A percentile compares a stretch with the other conserved stretches of the same genome.
These are phyloP conservation scores for Huntiella decipiens DNA, from an alignment of 2,329 filamentous ascomycete species.

Conservation along the genomic window DNA sequence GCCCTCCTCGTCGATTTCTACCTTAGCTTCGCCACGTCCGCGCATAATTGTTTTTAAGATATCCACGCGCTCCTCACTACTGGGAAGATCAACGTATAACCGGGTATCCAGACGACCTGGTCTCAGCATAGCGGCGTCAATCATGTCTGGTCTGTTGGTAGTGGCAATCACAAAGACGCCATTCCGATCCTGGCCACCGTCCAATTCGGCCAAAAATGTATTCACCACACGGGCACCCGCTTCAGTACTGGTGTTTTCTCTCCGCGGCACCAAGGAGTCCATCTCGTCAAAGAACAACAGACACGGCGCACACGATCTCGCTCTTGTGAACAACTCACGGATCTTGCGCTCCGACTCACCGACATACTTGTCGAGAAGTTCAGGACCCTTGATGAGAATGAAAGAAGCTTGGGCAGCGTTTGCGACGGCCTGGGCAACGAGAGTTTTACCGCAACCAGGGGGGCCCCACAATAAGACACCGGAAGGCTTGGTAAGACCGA, in stretches of 20 bases:
- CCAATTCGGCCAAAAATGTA: constrained; percentile 81
- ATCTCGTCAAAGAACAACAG: constrained; percentile 98
- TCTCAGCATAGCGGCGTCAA: constrained; percentile 84
- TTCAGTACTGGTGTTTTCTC: constrained; percentile 62
- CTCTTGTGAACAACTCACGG: constrained; percentile 76
- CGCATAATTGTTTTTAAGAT: constrained; percentile 55
- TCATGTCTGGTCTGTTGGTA: constrained; percentile 90
- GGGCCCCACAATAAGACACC: constrained; percentile 93
- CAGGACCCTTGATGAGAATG: constrained; percentile 92
- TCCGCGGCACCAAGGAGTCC: constrained; percentile 72
- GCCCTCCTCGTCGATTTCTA: constrained; percentile 25
- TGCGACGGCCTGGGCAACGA: constrained; percentile 88
- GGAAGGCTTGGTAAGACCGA: constrained; percentile 64
- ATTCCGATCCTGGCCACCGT: constrained; percentile 59
- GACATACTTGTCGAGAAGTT: constrained; percentile 93
- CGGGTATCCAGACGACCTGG: constrained; percentile 74
- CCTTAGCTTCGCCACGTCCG: constrained; percentile 22
- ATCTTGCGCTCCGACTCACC: constrained; percentile 90
- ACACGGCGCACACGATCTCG: constrained; percentile 70
- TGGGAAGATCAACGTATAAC: constrained; percentile 79
- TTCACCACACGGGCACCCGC: constrained; percentile 82
- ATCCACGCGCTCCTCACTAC: constrained; percentile 58
- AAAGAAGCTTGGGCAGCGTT: constrained; percentile 95
- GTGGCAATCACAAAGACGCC: constrained; percentile 91
- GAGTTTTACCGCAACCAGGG: constrained; percentile 88